A percentile compares a stretch with the other conserved stretches of the same genome.
These are phyloP conservation scores for Striga hermonthica DNA, from an alignment of 305 asterid species.

Conservation along the genomic window DNA sequence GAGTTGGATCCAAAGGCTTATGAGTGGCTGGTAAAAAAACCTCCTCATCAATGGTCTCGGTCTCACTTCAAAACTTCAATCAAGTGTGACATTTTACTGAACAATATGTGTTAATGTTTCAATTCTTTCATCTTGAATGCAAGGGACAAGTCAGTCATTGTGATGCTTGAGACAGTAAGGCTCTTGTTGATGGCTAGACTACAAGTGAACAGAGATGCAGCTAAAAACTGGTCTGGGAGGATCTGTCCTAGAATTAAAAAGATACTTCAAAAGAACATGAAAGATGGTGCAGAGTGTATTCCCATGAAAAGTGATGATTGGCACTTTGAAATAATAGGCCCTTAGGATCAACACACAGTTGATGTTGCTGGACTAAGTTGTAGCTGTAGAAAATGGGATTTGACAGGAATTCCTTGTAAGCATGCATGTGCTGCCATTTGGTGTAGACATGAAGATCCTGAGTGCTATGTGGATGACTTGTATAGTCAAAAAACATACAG, in stretches of 20 bases:
- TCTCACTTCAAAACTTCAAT: background rate
- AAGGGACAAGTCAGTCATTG: background rate
- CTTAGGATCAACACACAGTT: conserved; percentile 7
- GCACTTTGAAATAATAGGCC: background rate
- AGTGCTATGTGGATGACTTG: background rate
- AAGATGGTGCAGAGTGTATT: background rate
- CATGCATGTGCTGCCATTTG: background rate
- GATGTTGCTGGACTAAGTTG: background rate
- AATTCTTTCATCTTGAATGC: background rate
- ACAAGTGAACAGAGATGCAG: conserved; percentile 5
- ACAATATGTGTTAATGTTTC: background rate
- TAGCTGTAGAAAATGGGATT: background rate
- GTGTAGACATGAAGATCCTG: background rate
- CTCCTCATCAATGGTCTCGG: background rate
- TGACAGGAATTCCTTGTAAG: background rate
- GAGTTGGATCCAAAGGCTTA: background rate
- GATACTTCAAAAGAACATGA: background rate
- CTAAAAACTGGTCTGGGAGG: background rate
- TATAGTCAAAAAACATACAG: background rate
- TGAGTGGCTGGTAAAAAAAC: background rate
- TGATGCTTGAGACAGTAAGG: background rate
- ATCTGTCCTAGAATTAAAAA: background rate
- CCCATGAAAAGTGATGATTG: background rate
- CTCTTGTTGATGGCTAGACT: background rate
- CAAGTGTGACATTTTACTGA: background rate